Base-by-base conservation (phyloP, 495 filamentous ascomycete genomes). In the Amniculicola lignicola region DNA sequence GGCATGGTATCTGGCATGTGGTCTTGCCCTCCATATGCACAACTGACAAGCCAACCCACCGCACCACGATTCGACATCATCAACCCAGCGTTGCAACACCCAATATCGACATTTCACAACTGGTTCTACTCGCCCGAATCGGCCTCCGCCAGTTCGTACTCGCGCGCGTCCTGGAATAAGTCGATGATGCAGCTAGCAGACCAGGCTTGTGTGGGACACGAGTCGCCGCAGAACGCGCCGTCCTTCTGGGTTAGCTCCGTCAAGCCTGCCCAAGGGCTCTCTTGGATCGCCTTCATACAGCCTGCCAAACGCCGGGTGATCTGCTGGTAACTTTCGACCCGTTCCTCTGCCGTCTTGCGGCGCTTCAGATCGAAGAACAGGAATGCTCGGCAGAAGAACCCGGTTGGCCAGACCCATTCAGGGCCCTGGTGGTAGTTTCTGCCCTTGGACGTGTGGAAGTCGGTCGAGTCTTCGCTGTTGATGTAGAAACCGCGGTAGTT, bases 371-470 rank as follows among this genome's bases (percentile, higher is more conserved):
- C 92, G 65, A 97, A 96, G 68, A 88, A 85, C 45, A 97, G 74
- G 51, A 99, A 73, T 0, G 94, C 94, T 29, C 94, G 80, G 14
- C 96, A 76, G 75, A 92, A 97, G 77, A 87, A 99, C 6, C 94
- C 94, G 3, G 88, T 89, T 1, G 90, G 94, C 94, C 94, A 99
- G n/a, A 96, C 75, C 94, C 94, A 99, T 70, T 99, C 94, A 0
- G 94, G 94, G 1, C 94, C 94, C 70, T 97, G 93, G 68, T 99
- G 94, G 69, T 99, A 99, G 67, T 96, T 96, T 15, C 94, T 77
- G 12, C 94, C 94, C 64, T 97, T 97, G 51, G 85, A 82, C 0
- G 90, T 96, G 1, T 85, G 79, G 65, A 95, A 97, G 67, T 96
- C 88, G 29, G 78, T 81, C 10, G 82, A 88, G 70, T 99, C 94